Evolutionary conservation across 1,284 basidiomycete species (phyloP), one percentile per base, ranked within the genome.

Genomic region (Sphagnurus paluster): DNA sequence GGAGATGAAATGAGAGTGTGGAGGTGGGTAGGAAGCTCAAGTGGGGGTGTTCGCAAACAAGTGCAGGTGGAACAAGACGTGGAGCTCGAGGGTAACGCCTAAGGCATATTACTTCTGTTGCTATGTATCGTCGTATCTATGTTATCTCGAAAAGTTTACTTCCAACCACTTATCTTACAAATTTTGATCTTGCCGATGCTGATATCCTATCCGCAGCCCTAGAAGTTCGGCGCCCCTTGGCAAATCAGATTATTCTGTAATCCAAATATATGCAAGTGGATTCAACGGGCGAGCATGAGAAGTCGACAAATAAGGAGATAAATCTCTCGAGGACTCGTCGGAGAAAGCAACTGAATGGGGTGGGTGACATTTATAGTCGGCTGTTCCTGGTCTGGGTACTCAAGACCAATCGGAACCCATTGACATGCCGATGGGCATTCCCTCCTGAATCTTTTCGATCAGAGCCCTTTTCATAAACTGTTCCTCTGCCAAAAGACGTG

Each of bases 391-490:
- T 25, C 21, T 19, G 25, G 37, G 61, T 20, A 17, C n/a, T 47
- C 55, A 66, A 41, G 63, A 57, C 67, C 67, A 69, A 53, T 60
- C 58, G 50, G 64, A 58, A 44, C 56, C 51, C 39, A 62, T 58
- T 38, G 63, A 66, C 54, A 58, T 64, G 56, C 77, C 73, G 69
- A 83, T 77, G 28, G 87, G 80, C 51, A 93, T 71, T 24, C 82
- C 83, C 36, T 70, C 67, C 54, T 82, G 74, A 56, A 96, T 95
- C 72, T 93, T 90, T 66, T 94, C 90, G 38, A 93, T 86, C 55
- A 96, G 72, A 36, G 92, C 92, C 56, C 93, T 81, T 69, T 93
- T 92, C 83, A 90, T 85, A 64, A 94, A 98, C 63, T 98, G 95
- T 64, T 98, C 94, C 68, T 95, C 86, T 33, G 93, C 93, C 37